Evolutionary conservation across 768 basidiomycete species (phyloP).

Genomic region (Lenzites betulinus): DNA sequence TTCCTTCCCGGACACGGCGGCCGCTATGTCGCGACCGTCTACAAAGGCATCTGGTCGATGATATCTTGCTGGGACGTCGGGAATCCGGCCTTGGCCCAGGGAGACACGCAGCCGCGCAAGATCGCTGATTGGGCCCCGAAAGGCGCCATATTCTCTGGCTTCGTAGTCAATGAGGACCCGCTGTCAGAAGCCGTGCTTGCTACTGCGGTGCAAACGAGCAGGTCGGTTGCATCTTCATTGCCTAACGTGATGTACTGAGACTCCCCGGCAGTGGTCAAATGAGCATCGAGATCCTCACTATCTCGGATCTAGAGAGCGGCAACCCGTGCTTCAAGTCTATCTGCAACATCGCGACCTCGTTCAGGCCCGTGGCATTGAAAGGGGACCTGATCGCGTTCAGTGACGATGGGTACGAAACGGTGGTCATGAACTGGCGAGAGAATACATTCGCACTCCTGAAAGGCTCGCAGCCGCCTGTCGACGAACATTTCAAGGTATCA

Average conservation of each 20-base stretch:
- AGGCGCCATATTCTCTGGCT: slow-evolving; percentile 53
- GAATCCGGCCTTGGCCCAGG: background rate
- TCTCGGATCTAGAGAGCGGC: slow-evolving; percentile 21
- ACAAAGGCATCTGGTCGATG: slow-evolving; percentile 62
- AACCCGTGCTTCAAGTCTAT: slow-evolving; percentile 9
- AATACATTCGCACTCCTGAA: slow-evolving; percentile 49
- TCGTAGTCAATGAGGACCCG: slow-evolving; percentile 51
- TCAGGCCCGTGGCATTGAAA: slow-evolving; percentile 49
- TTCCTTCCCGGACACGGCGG: slow-evolving; percentile 51
- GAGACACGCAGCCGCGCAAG: background rate
- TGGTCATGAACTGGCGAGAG: slow-evolving; percentile 58
- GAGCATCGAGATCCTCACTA: slow-evolving; percentile 33
- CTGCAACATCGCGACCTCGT: slow-evolving; percentile 35
- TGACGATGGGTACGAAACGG: slow-evolving; percentile 51
- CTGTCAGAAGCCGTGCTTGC: slow-evolving; percentile 51
- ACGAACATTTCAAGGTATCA: slow-evolving; percentile 35
- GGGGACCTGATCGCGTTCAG: slow-evolving; percentile 57
- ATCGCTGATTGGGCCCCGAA: slow-evolving; percentile 50
- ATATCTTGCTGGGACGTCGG: slow-evolving; percentile 55
- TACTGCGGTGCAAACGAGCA: slow-evolving; percentile 40
- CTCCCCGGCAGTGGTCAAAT: slow-evolving; percentile 23
- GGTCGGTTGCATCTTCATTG: slow-evolving; percentile 2
- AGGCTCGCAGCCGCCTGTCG: slow-evolving; percentile 35
- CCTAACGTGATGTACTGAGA: background rate
- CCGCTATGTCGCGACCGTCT: slow-evolving; percentile 52